Percentiles rank a stretch among this genome's conserved stretches.
Evolutionary conservation across 2,329 filamentous ascomycete species (phyloP).

Genomic region (Colletotrichum phormii): DNA sequence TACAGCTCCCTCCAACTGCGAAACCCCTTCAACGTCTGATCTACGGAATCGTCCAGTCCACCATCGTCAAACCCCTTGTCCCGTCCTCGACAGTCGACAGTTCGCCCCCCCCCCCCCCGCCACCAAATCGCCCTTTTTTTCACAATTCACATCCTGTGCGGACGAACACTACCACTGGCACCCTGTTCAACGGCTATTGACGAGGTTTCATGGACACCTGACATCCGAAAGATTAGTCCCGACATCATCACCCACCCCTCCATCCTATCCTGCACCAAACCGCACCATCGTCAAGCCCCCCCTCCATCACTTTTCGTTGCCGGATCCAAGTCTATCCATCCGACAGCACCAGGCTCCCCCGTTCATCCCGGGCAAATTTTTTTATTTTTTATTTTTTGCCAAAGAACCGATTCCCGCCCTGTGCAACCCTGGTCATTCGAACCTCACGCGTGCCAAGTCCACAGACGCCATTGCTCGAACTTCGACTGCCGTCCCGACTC

Average conservation of each 20-base stretch:
- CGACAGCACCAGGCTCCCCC: slow-evolving; percentile 18
- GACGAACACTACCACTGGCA: slow-evolving; percentile 19
- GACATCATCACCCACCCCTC: slow-evolving; percentile 17
- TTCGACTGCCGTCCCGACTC: slow-evolving; percentile 16
- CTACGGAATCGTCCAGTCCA: slow-evolving; percentile 40
- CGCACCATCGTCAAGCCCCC: slow-evolving; percentile 22
- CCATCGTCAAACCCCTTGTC: slow-evolving; percentile 4
- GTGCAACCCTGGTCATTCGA: slow-evolving; percentile 34
- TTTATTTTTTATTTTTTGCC: not conserved
- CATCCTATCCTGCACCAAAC: slow-evolving; percentile 20
- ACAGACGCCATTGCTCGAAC: slow-evolving; percentile 13
- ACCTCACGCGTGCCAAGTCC: slow-evolving; percentile 30
- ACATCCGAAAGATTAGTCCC: slow-evolving; percentile 47
- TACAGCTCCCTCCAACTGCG: slow-evolving; percentile 45
- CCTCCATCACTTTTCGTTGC: slow-evolving; percentile 3
- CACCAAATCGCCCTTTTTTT: slow-evolving; percentile 34
- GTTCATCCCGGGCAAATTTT: slow-evolving; percentile 1
- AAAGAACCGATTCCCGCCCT: slow-evolving; percentile 29
- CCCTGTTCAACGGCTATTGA: slow-evolving; percentile 40
- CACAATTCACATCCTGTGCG: slow-evolving; percentile 3
- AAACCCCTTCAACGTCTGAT: slow-evolving; percentile 63
- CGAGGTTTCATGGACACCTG: slow-evolving; percentile 53
- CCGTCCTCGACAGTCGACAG: not conserved
- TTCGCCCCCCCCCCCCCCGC: slow-evolving; percentile 37
- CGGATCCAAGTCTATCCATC: slow-evolving; percentile 34